These are phyloP conservation scores for Rhamnella rubrinervis DNA, from an alignment of 331 rosid genomes.

Conservation along the genomic window DNA sequence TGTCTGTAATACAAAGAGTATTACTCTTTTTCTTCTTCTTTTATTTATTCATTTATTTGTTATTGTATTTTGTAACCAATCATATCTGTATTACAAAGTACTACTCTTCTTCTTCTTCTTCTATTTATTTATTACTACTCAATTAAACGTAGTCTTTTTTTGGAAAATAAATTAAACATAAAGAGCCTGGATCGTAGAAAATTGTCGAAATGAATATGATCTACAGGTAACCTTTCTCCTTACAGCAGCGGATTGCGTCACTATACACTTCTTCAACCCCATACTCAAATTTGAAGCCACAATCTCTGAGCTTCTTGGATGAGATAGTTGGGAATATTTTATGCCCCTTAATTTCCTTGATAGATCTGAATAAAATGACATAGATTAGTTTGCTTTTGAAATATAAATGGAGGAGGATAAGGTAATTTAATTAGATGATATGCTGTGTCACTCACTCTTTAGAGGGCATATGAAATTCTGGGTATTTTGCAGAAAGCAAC, in stretches of 20 bases:
- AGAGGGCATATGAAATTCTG: conserved; percentile 39
- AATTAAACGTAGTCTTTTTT: too few relatives aligned
- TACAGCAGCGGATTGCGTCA: conserved; percentile 56
- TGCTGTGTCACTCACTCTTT: conserved; percentile 36
- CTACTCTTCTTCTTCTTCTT: too few relatives aligned
- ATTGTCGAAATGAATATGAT: background rate
- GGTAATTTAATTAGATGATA: too few relatives aligned
- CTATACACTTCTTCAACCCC: conserved; percentile 45
- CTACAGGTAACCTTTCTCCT: conserved; percentile 46
- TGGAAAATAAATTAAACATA: too few relatives aligned
- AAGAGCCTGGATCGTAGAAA: conserved; percentile 18
- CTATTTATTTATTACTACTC: too few relatives aligned
- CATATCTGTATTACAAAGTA: too few relatives aligned
- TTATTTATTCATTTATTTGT: too few relatives aligned
- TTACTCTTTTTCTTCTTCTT: too few relatives aligned
- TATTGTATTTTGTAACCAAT: too few relatives aligned
- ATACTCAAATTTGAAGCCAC: conserved; percentile 54
- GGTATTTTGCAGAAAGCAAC: conserved; percentile 34
- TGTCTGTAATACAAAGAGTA: too few relatives aligned
- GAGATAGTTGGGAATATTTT: conserved; percentile 23
- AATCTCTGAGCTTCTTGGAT: conserved; percentile 59
- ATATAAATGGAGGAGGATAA: too few relatives aligned
- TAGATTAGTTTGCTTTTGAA: too few relatives aligned
- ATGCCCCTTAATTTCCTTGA: conserved; percentile 16
- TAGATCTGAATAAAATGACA: conserved; percentile 18